Percentiles rank a stretch among this genome's conserved stretches.
Evolutionary conservation across 192 early-diverging fungal genomes (phyloP).

Genomic region (Entomortierella beljakovae): DNA sequence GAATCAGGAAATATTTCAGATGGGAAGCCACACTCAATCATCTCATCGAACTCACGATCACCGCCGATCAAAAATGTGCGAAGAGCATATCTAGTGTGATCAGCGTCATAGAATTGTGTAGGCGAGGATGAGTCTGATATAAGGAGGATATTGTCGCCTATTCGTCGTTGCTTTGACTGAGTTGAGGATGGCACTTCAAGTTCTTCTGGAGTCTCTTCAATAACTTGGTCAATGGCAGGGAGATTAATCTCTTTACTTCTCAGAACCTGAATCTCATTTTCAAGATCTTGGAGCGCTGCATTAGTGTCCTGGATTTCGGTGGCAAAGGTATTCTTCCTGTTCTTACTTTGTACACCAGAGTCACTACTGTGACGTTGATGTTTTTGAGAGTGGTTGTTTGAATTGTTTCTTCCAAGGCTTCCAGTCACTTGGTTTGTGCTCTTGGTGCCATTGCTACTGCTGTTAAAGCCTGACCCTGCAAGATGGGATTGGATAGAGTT

Average conservation of each 20-base stretch:
- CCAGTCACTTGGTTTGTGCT: neutral
- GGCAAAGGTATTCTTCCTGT: neutral
- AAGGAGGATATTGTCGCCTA: slow-evolving; percentile 4
- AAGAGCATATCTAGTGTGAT: slow-evolving; percentile 20
- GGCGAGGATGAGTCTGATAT: slow-evolving; percentile 25
- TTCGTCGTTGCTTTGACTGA: too few species aligned
- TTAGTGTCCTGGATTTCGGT: slow-evolving; percentile 1
- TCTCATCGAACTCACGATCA: slow-evolving; percentile 40
- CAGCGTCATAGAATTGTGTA: slow-evolving; percentile 41
- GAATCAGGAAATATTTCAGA: slow-evolving; percentile 11
- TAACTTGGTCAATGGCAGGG: neutral
- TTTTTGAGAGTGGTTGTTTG: neutral
- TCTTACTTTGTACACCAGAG: neutral
- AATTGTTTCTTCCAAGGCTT: neutral
- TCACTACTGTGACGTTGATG: neutral
- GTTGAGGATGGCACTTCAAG: too few species aligned
- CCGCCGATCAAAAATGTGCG: slow-evolving; percentile 5
- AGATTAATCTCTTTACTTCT: slow-evolving; percentile 6
- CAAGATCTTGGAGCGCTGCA: slow-evolving; percentile 3
- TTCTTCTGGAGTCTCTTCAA: neutral
- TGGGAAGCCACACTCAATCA: slow-evolving; percentile 53
- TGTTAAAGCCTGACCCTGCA: neutral
- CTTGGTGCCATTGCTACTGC: neutral
- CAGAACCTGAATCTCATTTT: slow-evolving; percentile 15
- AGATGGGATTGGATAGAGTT: neutral